These are phyloP conservation scores for Penicillium psychrosexuale DNA, from an alignment of 2,329 filamentous ascomycete genomes.

Conservation along the genomic window DNA sequence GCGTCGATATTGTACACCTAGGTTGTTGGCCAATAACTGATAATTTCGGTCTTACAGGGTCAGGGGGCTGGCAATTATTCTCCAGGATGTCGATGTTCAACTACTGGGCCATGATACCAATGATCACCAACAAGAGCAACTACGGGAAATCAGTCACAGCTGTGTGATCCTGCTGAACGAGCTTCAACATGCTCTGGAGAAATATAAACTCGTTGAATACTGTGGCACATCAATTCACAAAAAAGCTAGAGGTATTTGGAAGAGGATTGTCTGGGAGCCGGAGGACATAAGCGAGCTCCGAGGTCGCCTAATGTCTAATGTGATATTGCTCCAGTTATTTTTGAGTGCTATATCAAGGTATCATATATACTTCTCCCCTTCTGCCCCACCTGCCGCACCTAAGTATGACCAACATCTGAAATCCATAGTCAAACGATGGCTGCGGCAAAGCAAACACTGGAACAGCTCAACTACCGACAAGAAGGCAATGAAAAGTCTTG, in stretches of 20 bases:
- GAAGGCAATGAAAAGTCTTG: background rate
- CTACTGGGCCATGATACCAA: background rate
- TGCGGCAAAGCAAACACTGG: background rate
- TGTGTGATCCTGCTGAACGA: background rate
- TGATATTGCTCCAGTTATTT: background rate
- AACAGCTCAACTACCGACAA: background rate
- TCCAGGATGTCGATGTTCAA: slow-evolving; percentile 1
- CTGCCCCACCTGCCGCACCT: too few relatives aligned
- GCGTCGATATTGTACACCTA: background rate
- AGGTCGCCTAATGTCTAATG: background rate
- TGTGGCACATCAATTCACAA: background rate
- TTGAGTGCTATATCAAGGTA: background rate
- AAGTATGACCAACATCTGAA: background rate
- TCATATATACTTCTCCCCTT: background rate
- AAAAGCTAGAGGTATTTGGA: background rate
- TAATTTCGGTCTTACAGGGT: background rate
- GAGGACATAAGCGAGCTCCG: background rate
- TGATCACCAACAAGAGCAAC: background rate
- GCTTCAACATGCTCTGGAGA: background rate
- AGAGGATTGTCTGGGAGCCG: background rate
- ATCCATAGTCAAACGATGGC: background rate
- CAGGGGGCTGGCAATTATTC: background rate
- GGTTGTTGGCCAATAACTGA: background rate
- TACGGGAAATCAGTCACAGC: background rate
- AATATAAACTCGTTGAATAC: background rate